Evolutionary conservation across 169 alveolate genomes (phyloP), one percentile per base, ranked within the genome.

Genomic region (Theileria parva): DNA sequence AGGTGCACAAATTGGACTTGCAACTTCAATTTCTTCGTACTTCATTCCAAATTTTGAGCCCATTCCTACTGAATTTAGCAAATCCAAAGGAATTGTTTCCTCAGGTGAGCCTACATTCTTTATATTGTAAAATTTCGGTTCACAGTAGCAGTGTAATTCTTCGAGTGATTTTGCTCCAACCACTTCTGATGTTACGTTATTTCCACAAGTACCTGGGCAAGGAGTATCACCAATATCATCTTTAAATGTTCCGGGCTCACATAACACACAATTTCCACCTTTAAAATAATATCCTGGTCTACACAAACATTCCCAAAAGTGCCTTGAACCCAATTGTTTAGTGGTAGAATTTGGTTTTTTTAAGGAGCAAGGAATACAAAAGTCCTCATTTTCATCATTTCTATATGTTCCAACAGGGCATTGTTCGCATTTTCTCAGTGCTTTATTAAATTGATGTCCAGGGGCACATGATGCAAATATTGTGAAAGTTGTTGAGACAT

Each of bases 331-430:
- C n/a, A 32, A 55, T 19, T 37, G 67, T 27, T 28, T 50, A 2
- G 92, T 80, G 23, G 89, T 83, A 2, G 71, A 39, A 48, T 85
- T 55, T 23, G 55, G 50, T 15, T 68, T 77, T 1, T 21, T 23
- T 11, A 13, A n/a, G 17, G 32, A n/a, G 23, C 91, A 85, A 11
- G 37, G 51, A 7, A 69, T 19, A 44, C 91, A 85, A 8, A 21
- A 13, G 50, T 77, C 86, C 19, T 13, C 74, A 9, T 0, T 21
- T 37, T 85, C 91, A 15, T 78, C 80, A 32, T 78, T 73, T 44
- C 91, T 79, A 69, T 73, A 91, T 21, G 86, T 81, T 57, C 92
- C 87, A 69, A 86, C 73, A 30, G 88, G 89, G 30, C 95, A 91
- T 59, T 74, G 81, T 27, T 66, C 85, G 48, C 89, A 83, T 34